Conservation (phyloP, 1,139 yeast species). For the Yamadazyma dendronema region DNA sequence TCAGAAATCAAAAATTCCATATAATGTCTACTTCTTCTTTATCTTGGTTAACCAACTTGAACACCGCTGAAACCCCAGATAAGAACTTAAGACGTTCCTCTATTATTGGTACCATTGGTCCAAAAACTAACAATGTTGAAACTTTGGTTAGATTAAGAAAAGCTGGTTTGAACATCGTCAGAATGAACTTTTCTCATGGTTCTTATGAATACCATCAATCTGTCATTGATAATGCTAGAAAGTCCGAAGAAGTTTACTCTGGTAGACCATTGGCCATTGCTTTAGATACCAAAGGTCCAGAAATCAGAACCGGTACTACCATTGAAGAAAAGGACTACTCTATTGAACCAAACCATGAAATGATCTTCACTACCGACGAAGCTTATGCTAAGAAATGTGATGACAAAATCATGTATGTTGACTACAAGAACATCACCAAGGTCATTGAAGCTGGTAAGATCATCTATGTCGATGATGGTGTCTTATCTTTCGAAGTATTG, state of each 20-base stretch:
- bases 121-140: slow-evolving; percentile 91
- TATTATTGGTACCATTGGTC: slow-evolving; percentile 97
- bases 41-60: slow-evolving; percentile 80
- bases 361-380: slow-evolving; percentile 91
- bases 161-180: slow-evolving; percentile 95
- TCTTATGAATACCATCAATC: slow-evolving; percentile 95
- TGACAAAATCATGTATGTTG: slow-evolving; percentile 81
- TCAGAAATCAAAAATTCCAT: not conserved
- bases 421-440: slow-evolving; percentile 94
- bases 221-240: slow-evolving; percentile 93
- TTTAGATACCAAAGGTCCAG: slow-evolving; percentile 99
- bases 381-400: slow-evolving; percentile 69
- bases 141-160: slow-evolving; percentile 83
- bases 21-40: slow-evolving; percentile 34
- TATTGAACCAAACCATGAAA: slow-evolving; percentile 80
- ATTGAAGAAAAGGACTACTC: slow-evolving; percentile 74
- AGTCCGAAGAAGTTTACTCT: slow-evolving; percentile 83
- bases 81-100: slow-evolving; percentile 90
- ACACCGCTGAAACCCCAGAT: slow-evolving; percentile 77
- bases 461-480: slow-evolving; percentile 97
- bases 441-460: slow-evolving; percentile 84
- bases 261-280: slow-evolving; percentile 99
- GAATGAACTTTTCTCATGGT: slow-evolving; percentile 99
- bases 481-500: slow-evolving; percentile 87
- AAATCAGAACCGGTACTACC: slow-evolving; percentile 98